phyloP scores from a whole-genome alignment of 2,329 filamentous ascomycete species.

The Colletotrichum agaves region DNA sequence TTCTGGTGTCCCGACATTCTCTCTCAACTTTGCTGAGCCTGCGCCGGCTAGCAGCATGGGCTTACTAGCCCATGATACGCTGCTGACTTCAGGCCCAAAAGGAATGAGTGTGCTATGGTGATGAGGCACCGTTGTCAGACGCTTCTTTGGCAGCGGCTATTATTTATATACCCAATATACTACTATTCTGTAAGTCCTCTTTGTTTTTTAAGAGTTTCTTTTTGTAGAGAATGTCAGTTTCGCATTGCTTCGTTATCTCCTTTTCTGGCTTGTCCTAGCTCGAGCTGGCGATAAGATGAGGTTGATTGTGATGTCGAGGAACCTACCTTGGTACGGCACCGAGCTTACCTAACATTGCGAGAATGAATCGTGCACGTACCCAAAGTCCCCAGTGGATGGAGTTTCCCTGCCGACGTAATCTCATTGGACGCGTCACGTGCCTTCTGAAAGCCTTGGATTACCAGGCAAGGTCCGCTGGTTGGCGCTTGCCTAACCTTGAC shows the following conservation, averaged over 20 bases:
- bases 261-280: not conserved
- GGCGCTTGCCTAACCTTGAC: slow-evolving; percentile 22
- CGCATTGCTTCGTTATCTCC: no score
- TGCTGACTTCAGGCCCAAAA: not conserved
- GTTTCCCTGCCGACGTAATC: no score
- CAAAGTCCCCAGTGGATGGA: no score
- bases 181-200: no score
- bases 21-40: not conserved
- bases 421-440: slow-evolving; percentile 17
- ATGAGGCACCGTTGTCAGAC: not conserved
- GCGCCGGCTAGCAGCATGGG: not conserved
- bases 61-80: not conserved
- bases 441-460: not conserved
- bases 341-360: no score
- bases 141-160: no score
- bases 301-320: not conserved
- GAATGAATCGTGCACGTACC: no score
- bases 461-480: slow-evolving; percentile 6
- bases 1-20: not conserved
- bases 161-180: no score
- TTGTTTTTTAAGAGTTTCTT: no score
- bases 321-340: no score
- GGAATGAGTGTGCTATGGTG: not conserved
- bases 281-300: slow-evolving; percentile 22
- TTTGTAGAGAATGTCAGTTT: no score